Evolutionary conservation across 2,329 filamentous ascomycete species (phyloP), one percentile per base, ranked within the genome.

Genomic region (Colletotrichum endophyticum): DNA sequence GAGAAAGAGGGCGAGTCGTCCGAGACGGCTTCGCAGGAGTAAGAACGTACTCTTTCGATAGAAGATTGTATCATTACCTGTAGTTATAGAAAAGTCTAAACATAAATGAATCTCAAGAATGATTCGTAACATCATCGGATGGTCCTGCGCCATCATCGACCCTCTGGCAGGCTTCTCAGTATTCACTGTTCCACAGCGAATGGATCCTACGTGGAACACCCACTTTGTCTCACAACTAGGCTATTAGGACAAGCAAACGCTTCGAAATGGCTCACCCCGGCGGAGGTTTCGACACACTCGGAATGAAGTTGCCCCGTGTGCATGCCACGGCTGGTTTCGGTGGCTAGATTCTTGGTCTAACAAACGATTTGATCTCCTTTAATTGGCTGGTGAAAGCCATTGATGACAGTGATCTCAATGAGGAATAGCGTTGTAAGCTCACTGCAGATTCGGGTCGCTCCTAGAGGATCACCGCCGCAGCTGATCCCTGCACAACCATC

Each of bases 1-100:
- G 74, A 76, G 59, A 73, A 76, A 32, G 74, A 74, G 27, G 74
- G 74, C 25, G 74, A 74, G 49, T 70, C 74, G 19, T 76, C 74
- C 4, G 74, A 76, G 44, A 73, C 70, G 19, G 64, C 64, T 11
- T 76, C 74, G 16, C 70, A 76, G 44, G 56, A 69, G 44, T 76
- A 61, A 69, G n/a, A 57, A 8, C 32, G 22, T 39, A 19, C 15
- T 32, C n/a, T 13, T 12, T 25, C 25, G 2, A 32, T 70, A 70
- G 67, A 70, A 61, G 66, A 70, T 39, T 70, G 56, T 70, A 27
- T 59, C 25, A 62, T 62, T 62, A 70, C 13, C 27, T 70, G 56
- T 70, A 32, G 34, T 22, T 32, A 36, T 63, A 36, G 61, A 59
- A 49, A 15, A 61, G 19, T 19, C 15, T 44, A 27, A 44, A 62